Evolutionary conservation across 2,329 filamentous ascomycete genomes (phyloP), one percentile per base, ranked within the genome.

Genomic region (Fusarium sp.): DNA sequence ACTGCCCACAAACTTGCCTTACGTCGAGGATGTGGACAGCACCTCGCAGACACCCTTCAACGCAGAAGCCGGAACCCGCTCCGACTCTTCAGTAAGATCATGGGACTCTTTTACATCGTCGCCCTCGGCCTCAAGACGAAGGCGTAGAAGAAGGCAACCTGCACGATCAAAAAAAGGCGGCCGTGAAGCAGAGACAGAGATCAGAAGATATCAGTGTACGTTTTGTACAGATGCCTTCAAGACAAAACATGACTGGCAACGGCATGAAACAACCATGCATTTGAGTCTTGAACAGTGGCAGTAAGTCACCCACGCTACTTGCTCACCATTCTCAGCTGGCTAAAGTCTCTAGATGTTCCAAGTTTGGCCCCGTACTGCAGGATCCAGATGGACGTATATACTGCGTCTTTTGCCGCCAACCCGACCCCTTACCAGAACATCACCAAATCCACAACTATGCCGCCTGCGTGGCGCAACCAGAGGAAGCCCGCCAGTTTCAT

Each of bases 141-240:
- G 35, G 11, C 33, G 33, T 4, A 57, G 53, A 4, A 57, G 53
- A n/a, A 24, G 53, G 20, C 53, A 38, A 20, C 20, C 31, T 40
- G 20, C 35, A n/a, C 22, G 53, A 10, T 1, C 33, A 12, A 38
- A 14, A 2, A 57, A 22, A 12, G 35, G 10, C 4, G 35, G 10
- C 4, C 9, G 10, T 12, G 33, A 40, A 16, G 22, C 6, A 12
- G 53, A 38, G 3, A 7, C 16, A 3, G 66, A 60, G 11, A 61
- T 46, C 22, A 68, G 63, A 60, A 60, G 62, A 42, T 70, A 70
- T 20, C 68, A 70, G 40, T 70, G 67, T 7, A 70, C 67, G 1
- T 70, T 70, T 12, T 70, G 67, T 27, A 67, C 64, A 4, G 67
- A 70, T 29, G 22, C 58, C 10, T 70, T 67, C 38, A 70, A 70